A percentile compares a stretch with the other conserved stretches of the same genome.
Evolutionary conservation across 2,329 filamentous ascomycete genomes (phyloP).

Genomic region (Hortaea werneckii): DNA sequence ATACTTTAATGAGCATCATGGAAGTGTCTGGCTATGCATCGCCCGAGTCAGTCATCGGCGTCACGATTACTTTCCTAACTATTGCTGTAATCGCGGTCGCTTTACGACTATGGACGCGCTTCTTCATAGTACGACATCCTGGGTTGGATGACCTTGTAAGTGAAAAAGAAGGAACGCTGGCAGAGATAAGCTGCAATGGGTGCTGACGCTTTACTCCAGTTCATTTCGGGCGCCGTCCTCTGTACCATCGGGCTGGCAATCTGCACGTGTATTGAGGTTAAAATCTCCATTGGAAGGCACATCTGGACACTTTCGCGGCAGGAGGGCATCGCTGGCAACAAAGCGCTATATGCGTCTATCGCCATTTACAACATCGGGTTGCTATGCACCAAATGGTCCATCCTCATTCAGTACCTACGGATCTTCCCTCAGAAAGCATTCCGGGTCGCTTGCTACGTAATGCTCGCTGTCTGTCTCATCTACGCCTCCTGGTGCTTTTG

Average conservation of each 20-base stretch:
- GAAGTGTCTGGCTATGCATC: conserved; percentile 14
- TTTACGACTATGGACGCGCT: conserved; percentile 13
- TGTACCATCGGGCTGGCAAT: conserved; percentile 4
- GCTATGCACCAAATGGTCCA: conserved; percentile 34
- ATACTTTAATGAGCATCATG: not conserved
- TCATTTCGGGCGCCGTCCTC: not conserved
- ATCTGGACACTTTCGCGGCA: not conserved
- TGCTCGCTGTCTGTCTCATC: conserved; percentile 23
- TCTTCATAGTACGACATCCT: conserved; percentile 11
- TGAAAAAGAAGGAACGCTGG: not conserved
- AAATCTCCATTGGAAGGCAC: not conserved
- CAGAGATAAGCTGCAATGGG: too few species aligned
- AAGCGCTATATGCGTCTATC: conserved; percentile 20
- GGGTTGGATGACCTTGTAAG: conserved; percentile 14
- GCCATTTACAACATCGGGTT: conserved; percentile 31
- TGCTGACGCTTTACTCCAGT: not conserved
- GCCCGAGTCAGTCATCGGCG: conserved; percentile 9
- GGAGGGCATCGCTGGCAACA: conserved; percentile 1
- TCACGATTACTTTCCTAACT: conserved; percentile 11
- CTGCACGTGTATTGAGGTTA: conserved; percentile 2
- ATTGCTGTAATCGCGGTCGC: conserved; percentile 11
- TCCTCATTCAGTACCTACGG: conserved; percentile 40
- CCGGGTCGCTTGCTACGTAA: conserved; percentile 20
- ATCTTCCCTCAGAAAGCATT: conserved; percentile 34
- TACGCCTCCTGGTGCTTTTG: conserved; percentile 26